phyloP scores from a whole-genome alignment of 2,329 filamentous ascomycete species.

The Diaporthe humulicola region DNA sequence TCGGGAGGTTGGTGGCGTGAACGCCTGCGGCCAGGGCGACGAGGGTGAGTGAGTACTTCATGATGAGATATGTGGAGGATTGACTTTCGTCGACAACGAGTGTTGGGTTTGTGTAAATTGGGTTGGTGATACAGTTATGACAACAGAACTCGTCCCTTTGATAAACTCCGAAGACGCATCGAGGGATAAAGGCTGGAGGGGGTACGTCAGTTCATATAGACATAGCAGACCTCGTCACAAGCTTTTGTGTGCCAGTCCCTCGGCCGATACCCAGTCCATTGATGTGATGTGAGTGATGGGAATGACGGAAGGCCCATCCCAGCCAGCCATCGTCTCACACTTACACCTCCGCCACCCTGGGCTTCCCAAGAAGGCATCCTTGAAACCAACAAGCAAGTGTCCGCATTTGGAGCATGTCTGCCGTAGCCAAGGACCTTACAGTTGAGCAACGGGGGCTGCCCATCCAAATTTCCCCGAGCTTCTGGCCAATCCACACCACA shows the following conservation, averaged over 20 bases:
- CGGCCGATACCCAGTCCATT: conserved; percentile 26
- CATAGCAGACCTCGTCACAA: conserved; percentile 19
- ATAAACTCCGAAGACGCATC: neutral
- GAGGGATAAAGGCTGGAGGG: neutral
- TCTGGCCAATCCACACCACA: conserved; percentile 7
- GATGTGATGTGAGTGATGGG: conserved; percentile 24
- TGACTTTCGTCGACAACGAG: conserved; percentile 16
- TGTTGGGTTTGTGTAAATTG: conserved; percentile 4
- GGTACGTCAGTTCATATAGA: conserved; percentile 30
- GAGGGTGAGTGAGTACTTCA: conserved; percentile 34
- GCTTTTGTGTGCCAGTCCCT: conserved; percentile 21
- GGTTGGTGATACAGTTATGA: neutral
- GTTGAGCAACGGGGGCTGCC: neutral
- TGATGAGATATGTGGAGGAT: neutral
- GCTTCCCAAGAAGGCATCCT: conserved; percentile 14
- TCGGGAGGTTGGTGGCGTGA: conserved; percentile 36
- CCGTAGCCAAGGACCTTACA: neutral
- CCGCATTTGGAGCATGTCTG: conserved; percentile 9
- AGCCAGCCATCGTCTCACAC: conserved; percentile 28
- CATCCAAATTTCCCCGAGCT: conserved; percentile 19
- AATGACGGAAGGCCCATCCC: conserved; percentile 25
- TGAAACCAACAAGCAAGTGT: conserved; percentile 17
- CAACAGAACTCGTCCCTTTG: conserved; percentile 2
- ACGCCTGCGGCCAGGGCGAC: conserved; percentile 34
- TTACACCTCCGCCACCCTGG: conserved; percentile 14